Evolutionary conservation across 129 eudicot species (phyloP).

Genomic region (Cynara cardunculus): DNA sequence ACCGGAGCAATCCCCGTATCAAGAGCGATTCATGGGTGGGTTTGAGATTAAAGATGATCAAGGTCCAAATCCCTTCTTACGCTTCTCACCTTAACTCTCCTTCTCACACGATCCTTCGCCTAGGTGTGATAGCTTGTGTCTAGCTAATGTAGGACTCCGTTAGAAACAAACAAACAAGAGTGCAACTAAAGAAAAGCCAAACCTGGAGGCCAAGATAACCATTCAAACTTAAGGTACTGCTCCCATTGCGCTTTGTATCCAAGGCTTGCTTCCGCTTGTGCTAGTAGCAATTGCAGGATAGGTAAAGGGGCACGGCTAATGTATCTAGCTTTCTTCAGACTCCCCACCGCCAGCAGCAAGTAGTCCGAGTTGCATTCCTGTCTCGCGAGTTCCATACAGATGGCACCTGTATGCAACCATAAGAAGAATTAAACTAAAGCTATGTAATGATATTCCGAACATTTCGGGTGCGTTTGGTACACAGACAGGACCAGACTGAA

Average conservation of each 20-base stretch:
- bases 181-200: constrained; percentile 13
- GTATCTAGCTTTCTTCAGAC: constrained; percentile 77
- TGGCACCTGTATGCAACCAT: constrained; percentile 47
- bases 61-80: no score
- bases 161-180: not conserved
- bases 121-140: not conserved
- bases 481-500: not conserved
- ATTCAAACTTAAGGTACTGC: constrained; percentile 58
- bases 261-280: constrained; percentile 92
- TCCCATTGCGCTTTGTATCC: constrained; percentile 83
- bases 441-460: not conserved
- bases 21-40: no score
- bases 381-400: constrained; percentile 89
- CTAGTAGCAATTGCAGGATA: constrained; percentile 59
- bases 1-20: no score
- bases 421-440: not conserved
- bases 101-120: no score
- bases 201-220: constrained; percentile 96
- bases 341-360: constrained; percentile 59
- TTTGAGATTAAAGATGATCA: no score
- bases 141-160: not conserved
- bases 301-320: constrained; percentile 51
- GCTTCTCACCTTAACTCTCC: no score
- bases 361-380: constrained; percentile 55
- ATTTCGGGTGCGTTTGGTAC: not conserved